Base-by-base conservation (phyloP, 1,284 basidiomycete species). In the Wolfiporia cocos region DNA sequence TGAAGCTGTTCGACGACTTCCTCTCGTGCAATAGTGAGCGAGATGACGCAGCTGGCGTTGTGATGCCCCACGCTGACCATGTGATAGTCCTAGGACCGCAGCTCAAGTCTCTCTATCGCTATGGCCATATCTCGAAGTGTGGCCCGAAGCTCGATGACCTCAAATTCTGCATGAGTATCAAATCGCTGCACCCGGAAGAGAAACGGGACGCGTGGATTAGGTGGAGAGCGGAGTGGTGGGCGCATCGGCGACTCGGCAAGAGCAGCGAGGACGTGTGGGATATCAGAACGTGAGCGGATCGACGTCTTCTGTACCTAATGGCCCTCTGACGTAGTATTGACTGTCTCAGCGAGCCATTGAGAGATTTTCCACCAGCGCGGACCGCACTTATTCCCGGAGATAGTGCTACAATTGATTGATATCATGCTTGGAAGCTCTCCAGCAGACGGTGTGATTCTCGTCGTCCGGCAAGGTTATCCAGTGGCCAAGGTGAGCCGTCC, bases 261-360 rank as follows among this genome's bases (percentile, higher is more conserved):
- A 92, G 89, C 62, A 91, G 88, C 46, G 95, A 99, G 67, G 89
- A 93, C 58, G 82, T 99, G 3, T 99, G 95, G 95, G 83, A 90
- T 49, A 71, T 88, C 18, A 68, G 93, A 58, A 78, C 69, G 92
- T 92, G 60, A 52, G 74, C 35, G 6, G 6, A 4, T 10, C 18
- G 15, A 22, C 9, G 3, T 26, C 39, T 41, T 9, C 17, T 70
- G 21, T 14, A 34, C 41, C n/a, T n/a, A n/a, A n/a, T n/a, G n/a
- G n/a, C n/a, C n/a, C n/a, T n/a, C n/a, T n/a, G n/a, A n/a, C n/a
- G n/a, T n/a, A n/a, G n/a, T n/a, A n/a, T n/a, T n/a, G n/a, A n/a
- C n/a, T n/a, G n/a, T n/a, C n/a, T n/a, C n/a, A n/a, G n/a, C n/a
- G n/a, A n/a, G n/a, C n/a, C n/a, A n/a, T n/a, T n/a, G n/a, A n/a